Evolutionary conservation across 1,284 basidiomycete species (phyloP).

Genomic region (Tremellales sp.): DNA sequence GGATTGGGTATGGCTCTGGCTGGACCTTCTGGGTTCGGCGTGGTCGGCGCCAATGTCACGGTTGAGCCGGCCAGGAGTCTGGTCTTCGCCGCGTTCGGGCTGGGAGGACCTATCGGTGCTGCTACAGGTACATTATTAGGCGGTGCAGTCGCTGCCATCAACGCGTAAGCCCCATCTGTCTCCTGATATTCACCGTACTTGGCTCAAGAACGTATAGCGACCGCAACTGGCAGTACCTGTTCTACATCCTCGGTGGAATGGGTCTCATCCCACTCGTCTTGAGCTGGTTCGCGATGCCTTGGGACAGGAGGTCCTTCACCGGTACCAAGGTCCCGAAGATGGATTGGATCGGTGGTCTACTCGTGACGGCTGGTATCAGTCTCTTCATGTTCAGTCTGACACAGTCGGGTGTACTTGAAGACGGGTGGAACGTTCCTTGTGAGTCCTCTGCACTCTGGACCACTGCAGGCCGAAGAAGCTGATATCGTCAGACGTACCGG

Average conservation of each 20-base stretch:
- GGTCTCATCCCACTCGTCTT: slow-evolving; percentile 25
- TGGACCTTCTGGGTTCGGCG: slow-evolving; percentile 25
- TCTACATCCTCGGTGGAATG: slow-evolving; percentile 36
- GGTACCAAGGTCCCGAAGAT: slow-evolving; percentile 10
- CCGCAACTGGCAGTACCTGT: slow-evolving; percentile 35
- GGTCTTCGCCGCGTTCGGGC: slow-evolving; percentile 10
- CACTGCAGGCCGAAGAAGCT: neutral
- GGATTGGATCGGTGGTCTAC: slow-evolving; percentile 31
- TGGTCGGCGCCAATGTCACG: slow-evolving; percentile 19
- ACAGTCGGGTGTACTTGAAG: slow-evolving; percentile 19
- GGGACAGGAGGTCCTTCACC: neutral
- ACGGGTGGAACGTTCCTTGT: slow-evolving; percentile 31
- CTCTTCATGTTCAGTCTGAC: slow-evolving; percentile 30
- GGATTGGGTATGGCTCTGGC: slow-evolving; percentile 27
- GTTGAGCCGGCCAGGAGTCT: slow-evolving; percentile 11
- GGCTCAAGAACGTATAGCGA: too few species aligned
- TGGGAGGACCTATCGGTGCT: slow-evolving; percentile 15
- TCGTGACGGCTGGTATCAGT: slow-evolving; percentile 27
- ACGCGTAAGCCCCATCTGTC: slow-evolving; percentile 1
- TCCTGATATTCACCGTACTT: too few species aligned
- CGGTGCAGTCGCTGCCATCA: slow-evolving; percentile 9
- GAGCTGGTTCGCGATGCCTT: slow-evolving; percentile 33
- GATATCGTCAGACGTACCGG: slow-evolving; percentile 26
- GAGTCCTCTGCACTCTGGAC: slow-evolving; percentile 4
- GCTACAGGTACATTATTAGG: slow-evolving; percentile 10